Evolutionary conservation across 768 basidiomycete genomes (phyloP).

Genomic region (Coprinellus aureogranulatus): DNA sequence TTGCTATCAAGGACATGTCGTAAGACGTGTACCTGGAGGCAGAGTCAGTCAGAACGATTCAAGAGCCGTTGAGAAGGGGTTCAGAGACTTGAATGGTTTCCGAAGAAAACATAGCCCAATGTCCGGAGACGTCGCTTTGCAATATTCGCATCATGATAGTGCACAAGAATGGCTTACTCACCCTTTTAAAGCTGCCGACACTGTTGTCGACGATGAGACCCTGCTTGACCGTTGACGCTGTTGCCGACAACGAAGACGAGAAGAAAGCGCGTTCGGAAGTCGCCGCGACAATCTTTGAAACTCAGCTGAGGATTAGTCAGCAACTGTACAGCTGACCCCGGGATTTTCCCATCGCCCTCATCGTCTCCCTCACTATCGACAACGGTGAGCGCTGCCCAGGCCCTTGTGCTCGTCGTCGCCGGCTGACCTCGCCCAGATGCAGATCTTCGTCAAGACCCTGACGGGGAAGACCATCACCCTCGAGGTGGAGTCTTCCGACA

Average conservation of each 20-base stretch:
- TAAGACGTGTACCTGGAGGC: neutral
- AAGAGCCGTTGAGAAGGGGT: neutral
- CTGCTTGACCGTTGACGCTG: neutral
- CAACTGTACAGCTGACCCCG: constrained; percentile 22
- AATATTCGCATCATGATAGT: constrained; percentile 20
- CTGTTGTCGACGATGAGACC: neutral
- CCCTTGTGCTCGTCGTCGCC: constrained; percentile 10
- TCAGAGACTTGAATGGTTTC: constrained; percentile 87
- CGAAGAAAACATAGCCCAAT: constrained; percentile 58
- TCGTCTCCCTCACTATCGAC: constrained; percentile 19
- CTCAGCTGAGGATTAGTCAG: constrained; percentile 34
- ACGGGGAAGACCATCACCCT: constrained; percentile 98
- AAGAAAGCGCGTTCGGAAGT: neutral
- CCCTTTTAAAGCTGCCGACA: constrained; percentile 5
- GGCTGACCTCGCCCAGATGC: constrained; percentile 36
- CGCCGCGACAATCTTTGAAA: constrained; percentile 12
- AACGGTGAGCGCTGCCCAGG: constrained; percentile 29
- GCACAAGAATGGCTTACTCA: constrained; percentile 24
- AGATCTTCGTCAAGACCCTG: constrained; percentile 73
- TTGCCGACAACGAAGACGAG: constrained; percentile 1
- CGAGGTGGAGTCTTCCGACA: constrained; percentile 96
- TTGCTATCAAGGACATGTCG: neutral
- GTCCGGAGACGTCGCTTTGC: constrained; percentile 58
- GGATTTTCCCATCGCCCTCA: constrained; percentile 25
- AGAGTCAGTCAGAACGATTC: neutral